phyloP scores from a whole-genome alignment of 805 yeast species.

The Kurtzmaniella fragi region DNA sequence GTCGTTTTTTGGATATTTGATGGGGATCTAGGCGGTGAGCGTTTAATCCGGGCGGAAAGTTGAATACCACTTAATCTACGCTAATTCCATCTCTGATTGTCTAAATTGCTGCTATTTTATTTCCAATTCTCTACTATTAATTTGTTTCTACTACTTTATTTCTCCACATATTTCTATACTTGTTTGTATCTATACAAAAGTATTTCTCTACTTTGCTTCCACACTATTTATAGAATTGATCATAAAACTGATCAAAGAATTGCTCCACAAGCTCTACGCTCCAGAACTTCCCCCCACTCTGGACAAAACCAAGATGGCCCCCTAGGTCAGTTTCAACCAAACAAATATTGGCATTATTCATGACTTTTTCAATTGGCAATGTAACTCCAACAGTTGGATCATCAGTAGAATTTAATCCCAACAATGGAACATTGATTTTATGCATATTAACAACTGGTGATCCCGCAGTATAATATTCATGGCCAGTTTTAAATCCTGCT shows the following conservation, averaged over 20 bases:
- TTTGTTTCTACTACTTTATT: too few species aligned
- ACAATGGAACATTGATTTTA: constrained; percentile 55
- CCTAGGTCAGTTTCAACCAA: constrained; percentile 62
- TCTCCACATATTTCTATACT: too few species aligned
- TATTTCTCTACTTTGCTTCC: not conserved
- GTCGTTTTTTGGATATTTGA: too few species aligned
- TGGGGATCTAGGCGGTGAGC: too few species aligned
- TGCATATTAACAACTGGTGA: constrained; percentile 51
- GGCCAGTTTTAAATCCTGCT: constrained; percentile 60
- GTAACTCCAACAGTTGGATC: constrained; percentile 66
- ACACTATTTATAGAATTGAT: constrained; percentile 4
- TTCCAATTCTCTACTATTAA: too few species aligned
- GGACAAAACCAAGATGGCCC: constrained; percentile 82
- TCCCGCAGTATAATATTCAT: constrained; percentile 61
- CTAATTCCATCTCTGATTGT: too few species aligned
- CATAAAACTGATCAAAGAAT: constrained; percentile 22
- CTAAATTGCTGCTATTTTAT: too few species aligned
- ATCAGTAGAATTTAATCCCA: constrained; percentile 61
- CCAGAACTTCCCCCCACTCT: constrained; percentile 62
- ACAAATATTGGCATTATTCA: constrained; percentile 54
- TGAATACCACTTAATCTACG: too few species aligned
- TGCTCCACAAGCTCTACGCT: constrained; percentile 33
- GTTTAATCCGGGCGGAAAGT: too few species aligned
- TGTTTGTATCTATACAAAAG: too few species aligned
- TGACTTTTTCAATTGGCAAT: constrained; percentile 49